Evolutionary conservation across 768 basidiomycete genomes (phyloP), one percentile per base, ranked within the genome.

Genomic region (Panellus pusillus): DNA sequence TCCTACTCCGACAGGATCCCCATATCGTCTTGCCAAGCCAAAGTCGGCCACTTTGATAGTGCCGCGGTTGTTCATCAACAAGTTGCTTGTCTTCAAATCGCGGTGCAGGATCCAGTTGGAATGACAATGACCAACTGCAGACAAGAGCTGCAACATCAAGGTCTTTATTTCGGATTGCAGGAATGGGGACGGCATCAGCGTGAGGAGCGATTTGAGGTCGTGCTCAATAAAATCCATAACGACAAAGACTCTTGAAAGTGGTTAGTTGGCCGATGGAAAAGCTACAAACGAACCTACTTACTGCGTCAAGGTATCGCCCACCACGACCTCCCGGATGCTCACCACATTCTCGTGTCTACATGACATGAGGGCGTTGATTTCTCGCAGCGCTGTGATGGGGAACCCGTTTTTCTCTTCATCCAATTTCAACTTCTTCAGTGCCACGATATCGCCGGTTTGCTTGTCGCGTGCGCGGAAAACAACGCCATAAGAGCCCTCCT

Each of bases 161-260:
- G 97, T 99, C 77, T 99, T 99, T 76, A 98, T 91, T 72, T 99
- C 97, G 38, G 93, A 96, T 71, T 96, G 93, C 37, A 98, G 76
- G 75, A 99, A 99, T 2, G 97, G 95, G 29, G 89, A 82, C 1
- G 95, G 94, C 97, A 98, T 98, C 57, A 92, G 75, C 20, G 89
- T 91, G 52, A 99, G 80, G 47, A 99, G 81, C 6, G 95, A 89
- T 73, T 99, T 99, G 68, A 99, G 87, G 70, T 99, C 97, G 70
- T 99, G 97, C 71, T 99, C 97, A 67, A 99, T 96, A 67, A 99
- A 99, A 69, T 97, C 94, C 95, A 97, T 97, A 32, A 98, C 97
- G 60, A 99, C 95, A 70, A 95, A 99, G 40, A 98, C 93, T 76
- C 97, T 98, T 73, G 58, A 49, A 55, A 45, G 20, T 4, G 15